Base-by-base conservation (phyloP, 2,329 filamentous ascomycete species). In the Colletotrichum tropicicola region DNA sequence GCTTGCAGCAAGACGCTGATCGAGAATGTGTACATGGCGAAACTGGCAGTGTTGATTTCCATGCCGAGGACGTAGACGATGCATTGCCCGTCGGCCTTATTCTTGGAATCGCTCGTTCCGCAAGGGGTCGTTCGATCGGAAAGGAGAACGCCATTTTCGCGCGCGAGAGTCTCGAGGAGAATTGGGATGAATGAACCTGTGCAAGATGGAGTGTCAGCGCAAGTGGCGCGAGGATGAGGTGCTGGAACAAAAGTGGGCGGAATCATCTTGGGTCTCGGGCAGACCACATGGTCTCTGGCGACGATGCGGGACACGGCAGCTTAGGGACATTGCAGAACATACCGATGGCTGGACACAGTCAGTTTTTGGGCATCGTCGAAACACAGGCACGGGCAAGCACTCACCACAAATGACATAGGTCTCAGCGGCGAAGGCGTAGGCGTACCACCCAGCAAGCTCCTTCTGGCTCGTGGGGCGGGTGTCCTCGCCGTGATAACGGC, bases 11-110 rank as follows among this genome's bases (percentile, higher is more conserved):
- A 78, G 2, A 99, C 96, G 75, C 93, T 97, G 73, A 97, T 83
- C 62, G 94, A 97, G 78, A 99, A 99, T 2, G 94, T 98, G 79
- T 98, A 98, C 93, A 98, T 97, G 75, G 94, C 95, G 77, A 98
- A 98, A 77, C 92, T 97, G 35, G 95, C 94, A 1, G 95, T 98
- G 78, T 98, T 98, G 80, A 99, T 91, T 73, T 97, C 91, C 65
- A 92, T 77, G 6, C 95, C 95, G 23, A 97, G 81, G 5, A 98
- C 83, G 68, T 91, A 88, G 64, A 98, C 89, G 65, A 98, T 83
- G 74, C 96, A 99, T 75, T 97, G 93, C 51, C 84, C 85, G 43
- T 82, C 81, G 43, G 74, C 70, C 58, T 81, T 76, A 35, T 73
- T 74, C 58, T 85, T 86, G 68, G 80, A 83, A 72, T 89, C 87